Percentiles rank a stretch among this genome's conserved stretches.
These are phyloP conservation scores for Magnolia kwangsiensis DNA, from an alignment of 164 flowering plant species.

Conservation along the genomic window DNA sequence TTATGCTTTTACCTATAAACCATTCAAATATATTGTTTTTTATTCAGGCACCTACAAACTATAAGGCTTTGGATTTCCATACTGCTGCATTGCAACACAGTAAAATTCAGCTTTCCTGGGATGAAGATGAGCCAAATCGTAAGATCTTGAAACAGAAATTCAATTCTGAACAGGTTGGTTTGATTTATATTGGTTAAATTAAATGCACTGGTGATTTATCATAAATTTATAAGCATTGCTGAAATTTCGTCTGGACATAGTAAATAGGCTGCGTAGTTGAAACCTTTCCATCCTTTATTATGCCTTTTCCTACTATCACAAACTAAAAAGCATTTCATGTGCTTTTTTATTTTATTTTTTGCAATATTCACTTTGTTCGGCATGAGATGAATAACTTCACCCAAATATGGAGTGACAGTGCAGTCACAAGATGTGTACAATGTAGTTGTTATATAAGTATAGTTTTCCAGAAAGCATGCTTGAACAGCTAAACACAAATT, in stretches of 20 bases:
- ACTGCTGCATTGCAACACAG: slow-evolving; percentile 78
- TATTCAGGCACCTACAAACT: slow-evolving; percentile 66
- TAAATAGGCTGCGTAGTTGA: not conserved
- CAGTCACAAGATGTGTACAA: too few relatives aligned
- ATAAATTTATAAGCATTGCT: not conserved
- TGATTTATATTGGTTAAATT: slow-evolving; percentile 1
- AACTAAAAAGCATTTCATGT: too few relatives aligned
- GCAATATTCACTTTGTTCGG: too few relatives aligned
- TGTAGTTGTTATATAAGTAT: too few relatives aligned
- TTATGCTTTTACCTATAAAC: too few relatives aligned
- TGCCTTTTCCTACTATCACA: not conserved
- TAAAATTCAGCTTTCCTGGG: slow-evolving; percentile 71
- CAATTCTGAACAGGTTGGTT: slow-evolving; percentile 66
- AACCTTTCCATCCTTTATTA: not conserved
- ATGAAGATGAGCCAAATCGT: slow-evolving; percentile 92
- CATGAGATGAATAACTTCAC: too few relatives aligned
- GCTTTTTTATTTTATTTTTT: too few relatives aligned
- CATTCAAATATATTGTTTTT: not conserved
- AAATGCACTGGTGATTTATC: slow-evolving; percentile 1
- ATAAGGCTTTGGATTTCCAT: slow-evolving; percentile 66
- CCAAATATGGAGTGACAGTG: too few relatives aligned
- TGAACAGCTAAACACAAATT: too few relatives aligned
- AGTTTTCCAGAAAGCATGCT: too few relatives aligned
- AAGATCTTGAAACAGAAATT: slow-evolving; percentile 64
- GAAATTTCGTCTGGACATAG: not conserved